These are phyloP conservation scores for Leucocoprinus birnbaumii DNA, from an alignment of 768 basidiomycete species.

Conservation along the genomic window DNA sequence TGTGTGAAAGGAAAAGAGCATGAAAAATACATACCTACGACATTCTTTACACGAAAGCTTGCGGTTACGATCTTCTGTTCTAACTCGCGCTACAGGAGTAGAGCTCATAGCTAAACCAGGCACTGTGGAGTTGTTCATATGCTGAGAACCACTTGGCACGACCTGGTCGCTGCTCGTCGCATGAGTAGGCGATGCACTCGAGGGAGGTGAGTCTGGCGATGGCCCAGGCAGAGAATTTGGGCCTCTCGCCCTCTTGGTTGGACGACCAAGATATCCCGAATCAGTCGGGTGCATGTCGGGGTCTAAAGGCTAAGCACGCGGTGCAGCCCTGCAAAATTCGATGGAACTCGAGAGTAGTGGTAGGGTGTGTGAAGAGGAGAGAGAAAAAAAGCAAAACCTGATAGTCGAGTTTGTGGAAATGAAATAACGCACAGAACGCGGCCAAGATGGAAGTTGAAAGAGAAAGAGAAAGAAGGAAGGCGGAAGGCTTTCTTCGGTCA, in stretches of 20 bases:
- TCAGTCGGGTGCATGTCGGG: conserved; percentile 9
- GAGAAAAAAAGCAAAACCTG: not conserved
- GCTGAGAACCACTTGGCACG: not conserved
- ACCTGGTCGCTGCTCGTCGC: conserved; percentile 3
- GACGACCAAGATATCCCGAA: conserved; percentile 3
- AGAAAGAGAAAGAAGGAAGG: conserved; percentile 7
- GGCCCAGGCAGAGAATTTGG: not conserved
- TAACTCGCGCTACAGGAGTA: conserved; percentile 13
- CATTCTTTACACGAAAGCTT: conserved; percentile 51
- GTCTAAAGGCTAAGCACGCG: not conserved
- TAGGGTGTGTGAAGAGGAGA: not conserved
- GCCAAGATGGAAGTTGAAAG: not conserved
- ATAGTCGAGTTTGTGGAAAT: not conserved
- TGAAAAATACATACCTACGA: conserved; percentile 32
- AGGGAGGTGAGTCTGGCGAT: not conserved
- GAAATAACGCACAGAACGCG: not conserved
- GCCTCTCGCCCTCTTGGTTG: conserved; percentile 3
- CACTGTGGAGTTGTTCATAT: conserved; percentile 2
- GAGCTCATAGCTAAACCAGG: conserved; percentile 10
- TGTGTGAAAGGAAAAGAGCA: not conserved
- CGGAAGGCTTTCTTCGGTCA: not conserved
- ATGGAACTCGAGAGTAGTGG: not conserved
- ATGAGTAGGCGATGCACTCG: not conserved
- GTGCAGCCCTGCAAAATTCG: not conserved
- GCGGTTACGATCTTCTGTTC: conserved; percentile 40